These are phyloP conservation scores for Chloranthus sessilifolius DNA, from an alignment of 164 flowering plant genomes.

Conservation along the genomic window DNA sequence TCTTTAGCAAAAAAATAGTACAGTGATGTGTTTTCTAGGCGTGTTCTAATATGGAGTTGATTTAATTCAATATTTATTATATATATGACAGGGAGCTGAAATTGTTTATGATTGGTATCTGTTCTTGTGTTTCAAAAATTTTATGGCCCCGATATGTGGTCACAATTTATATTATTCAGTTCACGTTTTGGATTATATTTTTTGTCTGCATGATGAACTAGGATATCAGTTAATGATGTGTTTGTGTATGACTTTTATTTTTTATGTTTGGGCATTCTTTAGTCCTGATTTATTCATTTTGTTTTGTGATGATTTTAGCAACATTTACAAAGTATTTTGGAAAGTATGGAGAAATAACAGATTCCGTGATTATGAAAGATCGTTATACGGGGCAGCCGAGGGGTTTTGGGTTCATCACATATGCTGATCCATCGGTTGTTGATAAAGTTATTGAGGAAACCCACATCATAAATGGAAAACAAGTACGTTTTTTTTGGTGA, in stretches of 20 bases:
- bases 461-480: slow-evolving; percentile 78
- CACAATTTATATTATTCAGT: too few relatives aligned
- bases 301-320: slow-evolving; percentile 24
- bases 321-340: slow-evolving; percentile 73
- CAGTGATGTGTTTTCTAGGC: too few relatives aligned
- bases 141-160: too few relatives aligned
- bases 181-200: too few relatives aligned
- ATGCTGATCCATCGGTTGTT: slow-evolving; percentile 87
- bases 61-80: too few relatives aligned
- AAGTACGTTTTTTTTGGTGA: slow-evolving; percentile 32
- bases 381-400: slow-evolving; percentile 68
- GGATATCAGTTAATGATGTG: too few relatives aligned
- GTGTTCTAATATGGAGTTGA: too few relatives aligned
- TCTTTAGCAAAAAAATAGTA: too few relatives aligned
- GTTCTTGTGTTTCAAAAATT: too few relatives aligned
- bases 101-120: too few relatives aligned
- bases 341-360: slow-evolving; percentile 81
- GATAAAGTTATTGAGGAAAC: slow-evolving; percentile 76
- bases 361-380: slow-evolving; percentile 93
- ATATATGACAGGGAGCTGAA: too few relatives aligned
- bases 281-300: neutral
- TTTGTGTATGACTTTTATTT: neutral
- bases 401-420: slow-evolving; percentile 94
- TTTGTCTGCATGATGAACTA: too few relatives aligned
- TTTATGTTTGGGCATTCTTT: neutral